phyloP scores from a whole-genome alignment of 352 stramenopile genomes.

The Blastocystis sp. region DNA sequence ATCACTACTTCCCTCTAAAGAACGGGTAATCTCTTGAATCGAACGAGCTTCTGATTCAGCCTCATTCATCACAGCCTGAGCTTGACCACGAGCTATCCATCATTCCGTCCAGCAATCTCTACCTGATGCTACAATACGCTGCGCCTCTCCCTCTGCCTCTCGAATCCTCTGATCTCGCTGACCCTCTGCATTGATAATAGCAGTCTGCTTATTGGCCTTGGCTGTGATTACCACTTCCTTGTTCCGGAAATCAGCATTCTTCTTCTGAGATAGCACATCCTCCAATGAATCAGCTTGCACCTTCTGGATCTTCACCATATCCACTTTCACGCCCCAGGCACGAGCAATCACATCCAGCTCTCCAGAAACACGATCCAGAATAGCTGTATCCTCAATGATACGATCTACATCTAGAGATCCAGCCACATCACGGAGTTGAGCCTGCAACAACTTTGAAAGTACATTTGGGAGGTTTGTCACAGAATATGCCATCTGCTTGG shows the following conservation, averaged over 20 bases:
- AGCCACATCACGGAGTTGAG: constrained; percentile 67
- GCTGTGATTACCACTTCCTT: constrained; percentile 67
- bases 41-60: constrained; percentile 65
- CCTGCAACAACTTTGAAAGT: constrained; percentile 65
- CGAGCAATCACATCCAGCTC: constrained; percentile 64
- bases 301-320: constrained; percentile 67
- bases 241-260: constrained; percentile 68
- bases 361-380: constrained; percentile 65
- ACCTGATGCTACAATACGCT: constrained; percentile 64
- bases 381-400: constrained; percentile 67
- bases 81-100: constrained; percentile 65
- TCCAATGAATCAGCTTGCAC: constrained; percentile 65
- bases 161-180: constrained; percentile 66
- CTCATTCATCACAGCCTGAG: constrained; percentile 66
- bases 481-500: constrained; percentile 67
- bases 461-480: constrained; percentile 66
- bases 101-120: background rate
- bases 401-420: constrained; percentile 66
- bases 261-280: constrained; percentile 66
- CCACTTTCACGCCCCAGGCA: constrained; percentile 66
- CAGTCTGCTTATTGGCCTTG: constrained; percentile 67
- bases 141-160: constrained; percentile 66
- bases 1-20: constrained; percentile 63
- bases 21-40: constrained; percentile 64
- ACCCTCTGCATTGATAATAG: constrained; percentile 67